Base-by-base conservation (phyloP, 2,329 filamentous ascomycete species). In the Verticillium nubilum region DNA sequence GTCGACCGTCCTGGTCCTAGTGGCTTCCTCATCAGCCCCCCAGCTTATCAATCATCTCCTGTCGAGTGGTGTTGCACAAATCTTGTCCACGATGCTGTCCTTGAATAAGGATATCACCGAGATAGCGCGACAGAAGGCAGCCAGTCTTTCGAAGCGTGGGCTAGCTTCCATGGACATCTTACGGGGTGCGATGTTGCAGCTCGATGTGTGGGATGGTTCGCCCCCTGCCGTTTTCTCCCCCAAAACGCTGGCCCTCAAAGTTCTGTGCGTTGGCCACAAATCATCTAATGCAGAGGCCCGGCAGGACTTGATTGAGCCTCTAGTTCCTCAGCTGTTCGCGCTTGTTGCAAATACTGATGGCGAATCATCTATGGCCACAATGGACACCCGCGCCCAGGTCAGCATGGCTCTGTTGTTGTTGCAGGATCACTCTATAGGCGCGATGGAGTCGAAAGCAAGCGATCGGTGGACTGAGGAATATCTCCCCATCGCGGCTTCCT, bases 141-240 rank as follows among this genome's bases (percentile, higher is more conserved):
- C 76, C 60, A 92, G 92, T 64, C 79, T 93, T 68, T 88, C 91
- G 0, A 88, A 82, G 67, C 79, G 84, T 29, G 84, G 82, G 12
- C 86, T 86, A 65, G 76, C 74, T 17, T 78, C 83, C 0, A 68
- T 93, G 7, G 65, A 73, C 7, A 76, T 79, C 0, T 77, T 91
- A 50, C 84, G 86, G 60, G 71, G 73, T 1, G 72, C 76, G 3
- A 67, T 91, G 3, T 70, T 80, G 54, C 74, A 79, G 26, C 76
- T 85, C 35, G 70, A 79, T 0, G 72, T 89, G 1, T 94, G 89
- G 89, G 79, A 82, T 52, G 78, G 81, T 1, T 72, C 76, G 12
- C 72, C 72, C 47, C 82, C 82, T 6, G 67, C 72, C 3, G 68
- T 70, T 2, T 65, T 92, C 6, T 87, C 89, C 1, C 86, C 88